Conservation (phyloP, 768 basidiomycete genomes). For the Lentinus brumalis region DNA sequence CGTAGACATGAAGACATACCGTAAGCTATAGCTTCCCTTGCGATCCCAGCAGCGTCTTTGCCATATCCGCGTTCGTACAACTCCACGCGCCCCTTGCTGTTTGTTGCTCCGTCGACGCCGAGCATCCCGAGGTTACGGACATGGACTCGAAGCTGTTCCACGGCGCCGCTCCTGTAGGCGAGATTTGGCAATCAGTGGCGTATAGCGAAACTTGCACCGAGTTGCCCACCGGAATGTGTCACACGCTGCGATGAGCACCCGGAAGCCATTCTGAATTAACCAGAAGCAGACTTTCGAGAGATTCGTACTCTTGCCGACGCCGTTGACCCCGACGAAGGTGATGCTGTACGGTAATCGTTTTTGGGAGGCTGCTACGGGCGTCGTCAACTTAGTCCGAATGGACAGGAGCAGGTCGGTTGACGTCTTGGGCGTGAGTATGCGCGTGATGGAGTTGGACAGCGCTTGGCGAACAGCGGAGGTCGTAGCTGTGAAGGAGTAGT, state of each 20-base stretch:
- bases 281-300: conserved; percentile 98
- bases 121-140: conserved; percentile 92
- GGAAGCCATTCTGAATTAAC: conserved; percentile 92
- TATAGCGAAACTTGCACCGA: neutral
- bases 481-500: conserved; percentile 54
- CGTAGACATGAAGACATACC: conserved; percentile 48
- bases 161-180: conserved; percentile 79
- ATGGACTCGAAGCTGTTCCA: conserved; percentile 96
- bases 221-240: conserved; percentile 85
- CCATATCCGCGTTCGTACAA: conserved; percentile 96
- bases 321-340: conserved; percentile 97
- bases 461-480: conserved; percentile 83
- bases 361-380: conserved; percentile 71
- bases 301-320: conserved; percentile 98
- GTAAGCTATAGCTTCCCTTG: conserved; percentile 89
- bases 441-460: conserved; percentile 83
- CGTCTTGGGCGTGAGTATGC: conserved; percentile 94
- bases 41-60: conserved; percentile 98
- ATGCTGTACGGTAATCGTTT: conserved; percentile 88
- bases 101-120: conserved; percentile 63
- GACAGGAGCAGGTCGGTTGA: conserved; percentile 95
- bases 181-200: neutral
- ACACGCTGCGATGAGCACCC: conserved; percentile 96
- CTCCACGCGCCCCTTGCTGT: conserved; percentile 79
- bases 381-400: conserved; percentile 84